A percentile compares a stretch with the other conserved stretches of the same genome.
Conservation (phyloP, 208 protist genomes). For the Trypanosomatidae sp. region DNA sequence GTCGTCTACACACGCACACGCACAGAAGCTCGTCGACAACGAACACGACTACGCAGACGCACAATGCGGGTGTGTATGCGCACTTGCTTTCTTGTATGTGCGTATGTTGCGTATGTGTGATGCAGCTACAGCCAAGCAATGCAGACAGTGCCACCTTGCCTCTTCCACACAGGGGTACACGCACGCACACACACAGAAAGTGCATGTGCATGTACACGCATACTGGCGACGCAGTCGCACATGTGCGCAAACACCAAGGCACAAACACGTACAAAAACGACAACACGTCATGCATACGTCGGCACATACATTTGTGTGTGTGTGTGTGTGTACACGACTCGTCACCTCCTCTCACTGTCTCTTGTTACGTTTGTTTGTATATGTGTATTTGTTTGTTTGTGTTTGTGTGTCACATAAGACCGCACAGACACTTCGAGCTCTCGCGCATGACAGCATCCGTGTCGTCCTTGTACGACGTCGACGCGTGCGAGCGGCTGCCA, state of each 20-base stretch:
- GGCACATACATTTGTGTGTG: neutral
- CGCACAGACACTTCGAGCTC: slow-evolving; percentile 19
- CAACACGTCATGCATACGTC: neutral
- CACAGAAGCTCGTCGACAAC: no score
- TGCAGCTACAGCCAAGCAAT: no score
- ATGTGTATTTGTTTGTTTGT: neutral
- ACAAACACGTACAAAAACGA: neutral
- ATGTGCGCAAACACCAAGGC: neutral
- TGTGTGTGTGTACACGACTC: neutral
- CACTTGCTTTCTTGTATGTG: no score
- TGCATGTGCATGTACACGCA: neutral
- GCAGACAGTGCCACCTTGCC: no score
- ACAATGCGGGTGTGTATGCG: no score
- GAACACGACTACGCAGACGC: no score
- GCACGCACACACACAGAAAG: no score
- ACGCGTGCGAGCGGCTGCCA: neutral
- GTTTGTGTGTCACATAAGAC: slow-evolving; percentile 4
- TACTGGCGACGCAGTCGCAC: neutral
- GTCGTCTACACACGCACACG: no score
- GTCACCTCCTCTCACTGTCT: neutral
- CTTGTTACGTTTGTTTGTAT: neutral
- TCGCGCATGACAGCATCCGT: slow-evolving; percentile 16
- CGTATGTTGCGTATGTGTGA: no score
- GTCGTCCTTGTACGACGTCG: slow-evolving; percentile 1
- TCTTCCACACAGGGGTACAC: no score